Evolutionary conservation across 768 basidiomycete genomes (phyloP), one percentile per base, ranked within the genome.

Genomic region (Rhizopogon roseolus): DNA sequence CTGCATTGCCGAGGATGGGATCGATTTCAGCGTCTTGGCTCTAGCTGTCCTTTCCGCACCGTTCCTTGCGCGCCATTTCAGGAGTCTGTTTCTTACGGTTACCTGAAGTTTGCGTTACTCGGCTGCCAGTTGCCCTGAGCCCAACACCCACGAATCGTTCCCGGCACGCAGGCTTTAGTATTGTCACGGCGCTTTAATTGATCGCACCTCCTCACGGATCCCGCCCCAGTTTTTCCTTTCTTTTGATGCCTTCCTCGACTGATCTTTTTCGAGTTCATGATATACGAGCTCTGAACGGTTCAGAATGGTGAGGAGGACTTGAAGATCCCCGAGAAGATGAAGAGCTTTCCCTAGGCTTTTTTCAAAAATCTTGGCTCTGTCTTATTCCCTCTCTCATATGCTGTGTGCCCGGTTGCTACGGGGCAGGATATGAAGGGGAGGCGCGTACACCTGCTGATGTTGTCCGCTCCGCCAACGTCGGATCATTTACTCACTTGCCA

Each of bases 211-310:
- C 55, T 76, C 29, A 68, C 59, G 22, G 62, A 62, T 14, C 70
- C 55, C 8, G 27, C 49, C 17, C 62, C 64, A 10, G 74, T 74
- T 3, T 41, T 60, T 1, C 56, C 59, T 3, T 74, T 73, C 57
- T 62, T 77, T 4, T 54, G 60, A 16, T 64, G 64, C 17, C 57
- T 77, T 29, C 71, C 72, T 1, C 73, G 72, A 53, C 62, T 77
- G 8, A 66, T 67, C 6, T 52, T 76, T 32, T 68, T 51, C 53
- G 5, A 11, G 10, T 11, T 3, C 10, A 11, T 11, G 34, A 13
- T 36, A 36, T 17, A 34, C n/a, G 9, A 38, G 22, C 37, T 37
- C 34, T 53, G 60, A 7, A 54, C 49, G 22, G 29, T 27, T 27
- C 46, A 50, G 52, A 38, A 54, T 29, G 28, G 41, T 4, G 17